phyloP scores from a whole-genome alignment of 495 filamentous ascomycete genomes.

The Aspergillus biplanus region DNA sequence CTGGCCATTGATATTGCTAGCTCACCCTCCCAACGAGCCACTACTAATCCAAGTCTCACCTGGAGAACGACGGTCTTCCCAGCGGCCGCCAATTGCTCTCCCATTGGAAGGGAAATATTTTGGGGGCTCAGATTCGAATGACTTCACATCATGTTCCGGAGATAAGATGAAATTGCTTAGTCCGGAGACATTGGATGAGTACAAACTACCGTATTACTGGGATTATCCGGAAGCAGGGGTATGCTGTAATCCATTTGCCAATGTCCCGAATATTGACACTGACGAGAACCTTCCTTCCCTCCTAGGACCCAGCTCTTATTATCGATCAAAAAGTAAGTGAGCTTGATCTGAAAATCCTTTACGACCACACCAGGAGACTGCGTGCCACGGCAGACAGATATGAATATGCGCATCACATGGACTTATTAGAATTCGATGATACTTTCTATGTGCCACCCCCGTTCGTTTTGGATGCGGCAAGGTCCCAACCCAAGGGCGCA shows the following conservation, averaged over 20 bases:
- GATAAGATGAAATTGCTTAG: not conserved
- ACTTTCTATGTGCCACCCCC: slow-evolving; percentile 7
- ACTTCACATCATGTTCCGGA: not conserved
- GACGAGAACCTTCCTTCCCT: not conserved
- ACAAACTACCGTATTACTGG: slow-evolving; percentile 13
- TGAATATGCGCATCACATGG: not conserved
- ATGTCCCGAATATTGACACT: not conserved
- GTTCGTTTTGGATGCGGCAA: slow-evolving; percentile 11
- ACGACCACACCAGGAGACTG: slow-evolving; percentile 6
- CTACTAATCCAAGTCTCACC: slow-evolving; percentile 8
- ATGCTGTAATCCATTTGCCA: not conserved
- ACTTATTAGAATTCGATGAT: slow-evolving; percentile 4
- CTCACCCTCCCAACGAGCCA: slow-evolving; percentile 8
- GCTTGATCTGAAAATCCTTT: slow-evolving; percentile 8
- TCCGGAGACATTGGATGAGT: slow-evolving; percentile 10
- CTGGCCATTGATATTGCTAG: slow-evolving; percentile 16
- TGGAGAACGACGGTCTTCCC: not conserved
- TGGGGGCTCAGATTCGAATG: not conserved
- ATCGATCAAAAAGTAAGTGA: slow-evolving; percentile 7
- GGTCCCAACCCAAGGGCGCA: not conserved
- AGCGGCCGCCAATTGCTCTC: not conserved
- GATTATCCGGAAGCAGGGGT: slow-evolving; percentile 7
- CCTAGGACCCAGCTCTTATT: slow-evolving; percentile 8
- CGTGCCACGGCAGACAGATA: slow-evolving; percentile 1
- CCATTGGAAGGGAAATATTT: slow-evolving; percentile 8